Base-by-base conservation (phyloP, 2,329 filamentous ascomycete species). In the Plenodomus tracheiphilus region DNA sequence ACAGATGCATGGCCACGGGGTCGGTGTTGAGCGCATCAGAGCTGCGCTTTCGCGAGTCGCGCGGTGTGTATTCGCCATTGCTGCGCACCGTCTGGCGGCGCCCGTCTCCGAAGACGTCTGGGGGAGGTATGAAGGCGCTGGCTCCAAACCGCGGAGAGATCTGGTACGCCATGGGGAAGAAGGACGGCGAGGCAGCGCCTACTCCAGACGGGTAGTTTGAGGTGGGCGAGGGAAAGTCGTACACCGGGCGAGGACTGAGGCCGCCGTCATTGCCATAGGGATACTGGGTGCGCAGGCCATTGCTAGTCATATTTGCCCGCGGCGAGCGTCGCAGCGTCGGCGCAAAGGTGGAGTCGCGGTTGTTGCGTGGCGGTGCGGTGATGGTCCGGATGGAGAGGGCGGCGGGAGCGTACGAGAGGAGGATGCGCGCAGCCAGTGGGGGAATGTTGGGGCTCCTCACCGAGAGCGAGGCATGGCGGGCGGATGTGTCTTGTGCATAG, bases 1-100 rank as follows among this genome's bases (percentile, higher is more conserved):
- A 82, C 39, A 99, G 78, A 71, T 97, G 95, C 70, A 96, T 86
- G 62, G 91, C 88, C 38, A 99, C 80, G 0, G 81, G 80, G 62
- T 86, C 84, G 56, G 75, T 78, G 50, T 68, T 63, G 34, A 71
- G 55, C 28, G 57, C 51, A 9, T 66, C 67, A 15, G 68, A 69
- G 49, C 56, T 61, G 10, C 68, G 63, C 41, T 68, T 63, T 20
- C 60, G 51, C 17, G 60, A 54, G 19, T 62, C 62, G 50, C 64
- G 70, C 16, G 64, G 58, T 15, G 58, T 61, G 49, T 70, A 66
- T 9, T 53, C 41, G 43, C 63, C 65, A 22, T 59, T 59, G 35
- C 63, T 63, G 42, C 59, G 59, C 18, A 59, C 58, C 2, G 62
- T 59, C 22, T 62, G 65, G 43, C 61, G 59, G 51, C 62, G 63